Evolutionary conservation across 345 rosid genomes (phyloP).

Genomic region (Trapa incisa): DNA sequence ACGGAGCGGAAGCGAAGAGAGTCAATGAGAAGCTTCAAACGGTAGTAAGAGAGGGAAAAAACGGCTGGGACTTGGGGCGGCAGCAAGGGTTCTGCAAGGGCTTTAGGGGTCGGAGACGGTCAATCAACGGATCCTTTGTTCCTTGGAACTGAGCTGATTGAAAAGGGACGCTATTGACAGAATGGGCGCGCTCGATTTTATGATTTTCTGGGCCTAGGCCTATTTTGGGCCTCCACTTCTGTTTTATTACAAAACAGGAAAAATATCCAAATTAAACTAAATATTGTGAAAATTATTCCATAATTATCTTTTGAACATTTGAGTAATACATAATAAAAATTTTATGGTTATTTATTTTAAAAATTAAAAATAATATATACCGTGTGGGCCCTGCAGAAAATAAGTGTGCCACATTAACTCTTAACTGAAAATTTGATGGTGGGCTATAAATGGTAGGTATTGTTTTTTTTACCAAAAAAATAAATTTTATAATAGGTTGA

Average conservation of each 20-base stretch:
- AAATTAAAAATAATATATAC: too few species aligned
- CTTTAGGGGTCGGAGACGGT: neutral
- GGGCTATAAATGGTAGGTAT: too few species aligned
- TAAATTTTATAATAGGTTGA: too few species aligned
- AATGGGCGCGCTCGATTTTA: neutral
- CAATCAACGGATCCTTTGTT: neutral
- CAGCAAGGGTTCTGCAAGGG: conserved; percentile 1
- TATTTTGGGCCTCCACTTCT: neutral
- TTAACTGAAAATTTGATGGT: too few species aligned
- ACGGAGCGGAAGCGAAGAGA: neutral
- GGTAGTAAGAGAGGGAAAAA: neutral
- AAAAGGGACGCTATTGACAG: neutral
- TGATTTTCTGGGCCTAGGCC: neutral
- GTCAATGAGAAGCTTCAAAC: neutral
- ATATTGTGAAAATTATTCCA: too few species aligned
- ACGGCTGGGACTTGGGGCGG: neutral
- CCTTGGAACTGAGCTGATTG: neutral
- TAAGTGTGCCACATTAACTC: too few species aligned
- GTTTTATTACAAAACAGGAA: neutral
- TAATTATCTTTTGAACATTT: too few species aligned
- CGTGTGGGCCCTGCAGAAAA: too few species aligned
- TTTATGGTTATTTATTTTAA: too few species aligned
- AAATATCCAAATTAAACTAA: too few species aligned
- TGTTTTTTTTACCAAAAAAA: too few species aligned
- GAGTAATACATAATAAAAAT: too few species aligned